These are phyloP conservation scores for Didymella keratinophila DNA, from an alignment of 2,329 filamentous ascomycete species.

Conservation along the genomic window DNA sequence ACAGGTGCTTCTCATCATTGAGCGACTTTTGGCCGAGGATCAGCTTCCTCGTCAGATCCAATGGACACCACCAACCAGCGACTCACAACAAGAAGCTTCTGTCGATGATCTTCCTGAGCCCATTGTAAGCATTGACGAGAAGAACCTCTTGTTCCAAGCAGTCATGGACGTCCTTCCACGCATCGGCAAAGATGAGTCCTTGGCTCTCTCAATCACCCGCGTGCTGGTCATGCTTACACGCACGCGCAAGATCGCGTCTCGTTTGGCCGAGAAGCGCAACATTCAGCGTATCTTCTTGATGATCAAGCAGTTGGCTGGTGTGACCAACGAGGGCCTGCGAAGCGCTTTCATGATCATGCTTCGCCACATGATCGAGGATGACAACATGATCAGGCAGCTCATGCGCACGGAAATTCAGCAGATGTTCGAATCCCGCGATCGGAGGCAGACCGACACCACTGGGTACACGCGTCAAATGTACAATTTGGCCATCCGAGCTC, in stretches of 20 bases:
- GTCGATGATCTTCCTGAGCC: conserved; percentile 67
- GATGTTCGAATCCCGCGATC: conserved; percentile 68
- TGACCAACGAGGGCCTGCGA: conserved; percentile 77
- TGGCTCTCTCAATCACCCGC: conserved; percentile 83
- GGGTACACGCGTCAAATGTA: conserved; percentile 79
- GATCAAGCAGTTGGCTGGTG: conserved; percentile 87
- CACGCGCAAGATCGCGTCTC: conserved; percentile 74
- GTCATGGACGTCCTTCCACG: conserved; percentile 85
- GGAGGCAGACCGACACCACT: conserved; percentile 69
- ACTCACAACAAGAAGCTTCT: conserved; percentile 59
- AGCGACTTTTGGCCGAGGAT: conserved; percentile 89
- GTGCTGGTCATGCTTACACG: conserved; percentile 89
- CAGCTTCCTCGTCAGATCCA: conserved; percentile 77
- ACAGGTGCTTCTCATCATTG: conserved; percentile 86
- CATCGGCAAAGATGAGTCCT: conserved; percentile 83
- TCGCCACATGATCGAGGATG: conserved; percentile 93
- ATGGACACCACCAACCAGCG: conserved; percentile 68
- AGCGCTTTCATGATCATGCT: conserved; percentile 83
- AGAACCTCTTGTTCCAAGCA: conserved; percentile 74
- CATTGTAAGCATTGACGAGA: conserved; percentile 70
- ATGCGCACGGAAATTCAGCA: conserved; percentile 88
- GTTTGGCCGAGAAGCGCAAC: conserved; percentile 85
- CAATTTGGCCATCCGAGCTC: conserved; percentile 80
- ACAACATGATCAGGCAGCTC: conserved; percentile 86
- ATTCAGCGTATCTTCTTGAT: conserved; percentile 91